Evolutionary conservation across 164 flowering plant species (phyloP), one percentile per base, ranked within the genome.

Genomic region (Tetracentron sinense): DNA sequence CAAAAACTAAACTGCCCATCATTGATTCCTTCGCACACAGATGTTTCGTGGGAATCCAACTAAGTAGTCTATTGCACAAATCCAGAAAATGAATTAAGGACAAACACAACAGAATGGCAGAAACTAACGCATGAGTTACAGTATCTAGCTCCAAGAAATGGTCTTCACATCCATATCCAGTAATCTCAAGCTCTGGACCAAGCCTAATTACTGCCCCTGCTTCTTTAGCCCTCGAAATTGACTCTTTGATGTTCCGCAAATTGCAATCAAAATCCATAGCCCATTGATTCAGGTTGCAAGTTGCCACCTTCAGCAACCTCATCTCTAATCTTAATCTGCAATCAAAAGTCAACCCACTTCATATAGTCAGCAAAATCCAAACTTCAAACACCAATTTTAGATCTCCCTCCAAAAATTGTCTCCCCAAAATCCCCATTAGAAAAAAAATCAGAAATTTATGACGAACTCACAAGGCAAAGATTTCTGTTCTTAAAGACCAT

Each of bases 261-360:
- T 95, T 95, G 64, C 72, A 74, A 63, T 91, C 96, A 28, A 95
- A 95, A 66, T 95, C 99, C 97, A 95, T 88, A 7, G 99, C 97
- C 99, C 99, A 95, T 78, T 95, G 96, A 72, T 95, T 95, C 75
- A 95, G 71, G 68, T 85, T 95, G 70, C 97, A 95, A 2, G 99
- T 88, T 0, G 97, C 99, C n/a, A 90, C 91, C 59, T 81, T 95
- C 78, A 95, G 42, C 74, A 95, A 47, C 88, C 97, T 89, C 99
- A 89, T 92, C 65, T 74, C 42, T 49, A 16, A 16, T 44, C 44
- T 10, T 58, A n/a, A 14, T 46, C 63, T 46, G 42, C 64, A 59
- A 15, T 16, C 27, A 51, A 6, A 23, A 22, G 23, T n/a, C n/a
- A n/a, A n/a, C n/a, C n/a, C 25, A 44, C 25, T 14, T 17, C 33